Percentiles rank a stretch among this genome's conserved stretches.
Evolutionary conservation across 768 basidiomycete genomes (phyloP).

Genomic region (Trametes villosa): DNA sequence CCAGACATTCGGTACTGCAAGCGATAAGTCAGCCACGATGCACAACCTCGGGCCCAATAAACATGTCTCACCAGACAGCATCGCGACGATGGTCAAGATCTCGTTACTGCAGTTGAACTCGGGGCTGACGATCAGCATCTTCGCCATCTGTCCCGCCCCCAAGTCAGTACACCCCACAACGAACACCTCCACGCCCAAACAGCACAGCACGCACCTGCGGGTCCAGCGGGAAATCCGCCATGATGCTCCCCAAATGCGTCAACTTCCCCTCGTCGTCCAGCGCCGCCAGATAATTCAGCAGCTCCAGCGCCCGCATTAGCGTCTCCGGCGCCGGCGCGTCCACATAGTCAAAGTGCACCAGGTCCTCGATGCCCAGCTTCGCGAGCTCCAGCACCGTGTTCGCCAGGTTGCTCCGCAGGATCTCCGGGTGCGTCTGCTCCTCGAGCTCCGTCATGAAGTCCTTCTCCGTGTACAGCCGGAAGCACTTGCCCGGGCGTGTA

Average conservation of each 20-base stretch:
- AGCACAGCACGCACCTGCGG: conserved; percentile 66
- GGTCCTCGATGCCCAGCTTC: conserved; percentile 85
- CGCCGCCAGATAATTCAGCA: conserved; percentile 90
- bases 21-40: neutral
- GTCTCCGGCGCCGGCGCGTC: conserved; percentile 56
- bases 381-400: conserved; percentile 93
- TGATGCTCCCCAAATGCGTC: conserved; percentile 83
- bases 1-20: conserved; percentile 89
- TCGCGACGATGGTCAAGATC: conserved; percentile 91
- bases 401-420: conserved; percentile 89
- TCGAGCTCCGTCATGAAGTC: conserved; percentile 96
- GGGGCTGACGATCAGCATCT: conserved; percentile 92
- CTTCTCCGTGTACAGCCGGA: conserved; percentile 94
- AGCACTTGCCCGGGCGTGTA: conserved; percentile 96
- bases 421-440: conserved; percentile 98
- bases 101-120: conserved; percentile 97
- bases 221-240: conserved; percentile 99
- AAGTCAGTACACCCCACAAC: neutral
- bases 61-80: conserved; percentile 81
- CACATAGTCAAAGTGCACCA: conserved; percentile 36
- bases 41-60: neutral
- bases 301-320: conserved; percentile 93
- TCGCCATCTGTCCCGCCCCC: conserved; percentile 64
- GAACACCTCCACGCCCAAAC: too few relatives aligned
- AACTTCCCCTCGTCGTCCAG: conserved; percentile 94